Percentiles rank a stretch among this genome's conserved stretches.
phyloP scores from a whole-genome alignment of 163 green algal species.

The Scenedesmus sp. region DNA sequence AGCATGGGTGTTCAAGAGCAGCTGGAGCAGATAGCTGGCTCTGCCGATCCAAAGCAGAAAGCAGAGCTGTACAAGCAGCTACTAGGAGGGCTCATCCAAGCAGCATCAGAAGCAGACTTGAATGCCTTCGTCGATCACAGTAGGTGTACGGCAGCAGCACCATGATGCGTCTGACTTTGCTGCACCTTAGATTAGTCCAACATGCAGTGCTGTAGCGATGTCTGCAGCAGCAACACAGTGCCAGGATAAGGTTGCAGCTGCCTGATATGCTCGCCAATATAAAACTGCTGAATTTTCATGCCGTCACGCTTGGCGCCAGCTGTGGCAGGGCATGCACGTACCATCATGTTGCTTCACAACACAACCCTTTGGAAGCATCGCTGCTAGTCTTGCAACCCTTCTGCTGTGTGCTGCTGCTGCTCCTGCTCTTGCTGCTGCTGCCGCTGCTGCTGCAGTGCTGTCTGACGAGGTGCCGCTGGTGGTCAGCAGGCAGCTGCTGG shows the following conservation, averaged over 20 bases:
- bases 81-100: slow-evolving; percentile 62
- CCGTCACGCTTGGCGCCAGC: neutral
- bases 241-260: neutral
- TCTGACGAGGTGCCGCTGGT: slow-evolving; percentile 89
- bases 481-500: slow-evolving; percentile 87
- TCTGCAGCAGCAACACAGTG: neutral
- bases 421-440: neutral
- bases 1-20: slow-evolving; percentile 28
- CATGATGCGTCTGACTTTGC: neutral
- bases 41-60: slow-evolving; percentile 78
- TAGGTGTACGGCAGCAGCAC: slow-evolving; percentile 54
- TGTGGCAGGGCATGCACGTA: neutral
- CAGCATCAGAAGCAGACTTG: slow-evolving; percentile 51
- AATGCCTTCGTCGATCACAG: slow-evolving; percentile 83
- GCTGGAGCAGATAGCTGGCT: slow-evolving; percentile 46
- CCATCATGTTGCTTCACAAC: neutral
- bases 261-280: too few relatives aligned
- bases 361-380: neutral
- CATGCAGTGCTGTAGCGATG: slow-evolving; percentile 18
- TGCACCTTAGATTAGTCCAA: neutral
- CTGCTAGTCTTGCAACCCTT: neutral
- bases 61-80: slow-evolving; percentile 74
- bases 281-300: too few relatives aligned
- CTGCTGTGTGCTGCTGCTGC: neutral
- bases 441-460: slow-evolving; percentile 47